phyloP scores from a whole-genome alignment of 176 grass and related monocot species.

The barley (Hordeum vulgare) region DNA sequence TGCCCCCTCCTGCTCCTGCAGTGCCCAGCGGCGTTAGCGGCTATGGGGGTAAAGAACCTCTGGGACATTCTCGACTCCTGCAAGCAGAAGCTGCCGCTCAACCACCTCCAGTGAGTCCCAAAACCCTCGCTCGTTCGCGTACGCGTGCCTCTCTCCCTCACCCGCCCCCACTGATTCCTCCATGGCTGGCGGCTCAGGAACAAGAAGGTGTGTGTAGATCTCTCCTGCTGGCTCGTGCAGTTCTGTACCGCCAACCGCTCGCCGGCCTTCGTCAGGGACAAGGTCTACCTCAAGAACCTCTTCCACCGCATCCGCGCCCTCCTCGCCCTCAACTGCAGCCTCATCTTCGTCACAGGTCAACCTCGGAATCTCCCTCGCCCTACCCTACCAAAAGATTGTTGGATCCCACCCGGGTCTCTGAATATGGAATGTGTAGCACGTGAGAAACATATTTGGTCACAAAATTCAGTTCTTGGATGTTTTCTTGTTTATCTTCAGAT shows the following conservation, averaged over 20 bases:
- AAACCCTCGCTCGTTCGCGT: background rate
- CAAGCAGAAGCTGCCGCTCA: constrained; percentile 93
- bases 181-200: constrained; percentile 32
- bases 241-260: constrained; percentile 46
- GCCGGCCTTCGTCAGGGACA: constrained; percentile 50
- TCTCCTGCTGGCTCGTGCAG: constrained; percentile 92
- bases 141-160: background rate
- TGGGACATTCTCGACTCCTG: constrained; percentile 98
- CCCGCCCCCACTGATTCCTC: background rate
- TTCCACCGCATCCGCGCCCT: constrained; percentile 92
- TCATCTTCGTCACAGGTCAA: constrained; percentile 72
- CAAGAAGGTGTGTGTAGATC: constrained; percentile 94
- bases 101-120: constrained; percentile 70
- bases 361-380: background rate
- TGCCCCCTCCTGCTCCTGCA: background rate
- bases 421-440: background rate
- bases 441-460: background rate
- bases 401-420: background rate
- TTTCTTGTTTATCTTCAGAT: constrained; percentile 41
- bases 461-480: background rate
- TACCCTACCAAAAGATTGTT: background rate
- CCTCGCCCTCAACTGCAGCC: constrained; percentile 82
- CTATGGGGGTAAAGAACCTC: constrained; percentile 83
- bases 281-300: constrained; percentile 77
- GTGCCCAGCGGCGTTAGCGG: background rate